phyloP scores from a whole-genome alignment of 1,284 basidiomycete genomes.

The Austroboletus niveus region DNA sequence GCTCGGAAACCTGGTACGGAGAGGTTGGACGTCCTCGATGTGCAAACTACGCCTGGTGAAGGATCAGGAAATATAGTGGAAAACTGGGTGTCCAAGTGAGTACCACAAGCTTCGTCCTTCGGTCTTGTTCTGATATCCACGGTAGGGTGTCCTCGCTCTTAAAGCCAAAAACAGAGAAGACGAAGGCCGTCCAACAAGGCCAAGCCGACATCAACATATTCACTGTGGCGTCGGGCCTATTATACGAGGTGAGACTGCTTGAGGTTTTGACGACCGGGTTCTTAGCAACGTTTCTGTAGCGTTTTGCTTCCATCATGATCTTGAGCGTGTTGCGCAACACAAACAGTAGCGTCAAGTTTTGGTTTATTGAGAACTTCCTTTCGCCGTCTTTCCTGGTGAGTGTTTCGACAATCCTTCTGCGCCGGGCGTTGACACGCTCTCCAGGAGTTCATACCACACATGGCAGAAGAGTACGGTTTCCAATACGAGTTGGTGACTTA shows the following conservation, averaged over 20 bases:
- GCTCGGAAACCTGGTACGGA: conserved; percentile 76
- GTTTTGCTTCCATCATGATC: conserved; percentile 98
- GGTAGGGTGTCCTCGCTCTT: conserved; percentile 58
- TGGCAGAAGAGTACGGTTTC: conserved; percentile 89
- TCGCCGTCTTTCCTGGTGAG: conserved; percentile 93
- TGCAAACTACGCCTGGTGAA: conserved; percentile 32
- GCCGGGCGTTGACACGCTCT: conserved; percentile 3
- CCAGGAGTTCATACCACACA: conserved; percentile 92
- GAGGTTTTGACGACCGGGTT: background rate
- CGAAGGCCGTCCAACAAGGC: conserved; percentile 13
- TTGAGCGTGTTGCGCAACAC: conserved; percentile 94
- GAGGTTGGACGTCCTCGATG: conserved; percentile 72
- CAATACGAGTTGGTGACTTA: conserved; percentile 97
- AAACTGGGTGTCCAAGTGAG: conserved; percentile 51
- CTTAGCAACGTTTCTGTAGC: conserved; percentile 45
- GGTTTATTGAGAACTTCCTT: conserved; percentile 99
- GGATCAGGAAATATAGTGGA: conserved; percentile 41
- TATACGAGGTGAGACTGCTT: conserved; percentile 76
- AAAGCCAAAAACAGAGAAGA: conserved; percentile 26
- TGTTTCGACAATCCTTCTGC: background rate
- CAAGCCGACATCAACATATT: conserved; percentile 98
- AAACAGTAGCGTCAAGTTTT: conserved; percentile 93
- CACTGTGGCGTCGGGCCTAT: conserved; percentile 93
- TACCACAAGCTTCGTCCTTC: background rate
- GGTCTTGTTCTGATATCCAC: conserved; percentile 1